Evolutionary conservation across 2,329 filamentous ascomycete species (phyloP), one percentile per base, ranked within the genome.

Genomic region (Aspergillus proliferans): DNA sequence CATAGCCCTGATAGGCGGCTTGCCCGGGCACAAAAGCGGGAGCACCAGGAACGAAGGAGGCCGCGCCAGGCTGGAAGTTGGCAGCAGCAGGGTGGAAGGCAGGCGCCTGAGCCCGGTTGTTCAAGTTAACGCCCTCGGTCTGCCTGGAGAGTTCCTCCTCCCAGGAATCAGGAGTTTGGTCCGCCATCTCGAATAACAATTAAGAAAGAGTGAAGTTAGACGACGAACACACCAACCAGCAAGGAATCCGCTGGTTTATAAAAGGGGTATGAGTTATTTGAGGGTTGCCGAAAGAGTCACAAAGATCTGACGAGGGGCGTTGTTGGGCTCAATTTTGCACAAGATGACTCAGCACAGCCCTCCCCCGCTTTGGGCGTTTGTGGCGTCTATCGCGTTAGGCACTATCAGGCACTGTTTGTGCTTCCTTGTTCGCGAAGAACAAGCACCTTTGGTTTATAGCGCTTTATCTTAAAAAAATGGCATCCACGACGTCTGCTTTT

Each of bases 71-170:
- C 19, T 77, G 77, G 76, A 89, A 89, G 22, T 73, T 56, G n/a
- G 61, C 56, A 50, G 82, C 84, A 51, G 81, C 83, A 10, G 85
- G 84, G 9, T 77, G 78, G 76, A 90, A 90, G 15, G 74, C 65
- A 18, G 74, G 70, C 10, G 73, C 78, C 52, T 68, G 73, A 30
- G 78, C 71, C 51, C 69, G 60, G 60, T 86, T 86, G 59, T 86
- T 87, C 64, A 91, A 68, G 69, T 89, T 88, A 70, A 90, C 79
- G 68, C 86, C 84, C 69, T 86, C 82, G 34, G 87, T 75, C 76
- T 91, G 87, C 62, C 84, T 83, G 54, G 87, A 82, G 70, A 95
- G 82, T 64, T 91, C 88, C 65, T 95, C 89, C 75, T 97, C 91
- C 88, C 93, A 97, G 54, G 90, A 95, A 71, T 95, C 90, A 64